phyloP scores from a whole-genome alignment of 441 rosid genomes.

The Gossypium schwendimanii region DNA sequence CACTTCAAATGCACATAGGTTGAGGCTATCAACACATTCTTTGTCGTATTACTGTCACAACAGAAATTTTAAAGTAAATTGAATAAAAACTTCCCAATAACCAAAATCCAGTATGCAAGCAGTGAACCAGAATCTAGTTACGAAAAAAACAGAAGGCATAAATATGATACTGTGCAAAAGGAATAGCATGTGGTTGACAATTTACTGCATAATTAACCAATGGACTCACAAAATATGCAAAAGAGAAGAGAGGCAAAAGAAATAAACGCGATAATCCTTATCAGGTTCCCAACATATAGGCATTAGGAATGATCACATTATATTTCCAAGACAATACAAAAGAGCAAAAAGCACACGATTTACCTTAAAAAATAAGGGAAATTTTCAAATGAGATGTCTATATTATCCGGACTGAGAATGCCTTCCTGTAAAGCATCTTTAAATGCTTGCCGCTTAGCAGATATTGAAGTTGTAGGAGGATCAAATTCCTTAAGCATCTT shows the following conservation, averaged over 20 bases:
- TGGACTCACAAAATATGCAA: background rate
- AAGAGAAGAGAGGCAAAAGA: background rate
- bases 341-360: slow-evolving; percentile 5
- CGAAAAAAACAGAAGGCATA: slow-evolving; percentile 9
- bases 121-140: background rate
- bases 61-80: slow-evolving; percentile 13
- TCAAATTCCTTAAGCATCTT: slow-evolving; percentile 55
- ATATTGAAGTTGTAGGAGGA: slow-evolving; percentile 36
- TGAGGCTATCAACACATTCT: slow-evolving; percentile 72
- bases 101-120: background rate
- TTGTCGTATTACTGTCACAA: slow-evolving; percentile 71
- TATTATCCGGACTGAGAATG: slow-evolving; percentile 49
- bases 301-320: background rate
- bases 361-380: slow-evolving; percentile 92
- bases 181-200: background rate
- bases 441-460: slow-evolving; percentile 58
- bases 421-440: slow-evolving; percentile 68
- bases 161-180: background rate
- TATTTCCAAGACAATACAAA: background rate
- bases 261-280: background rate
- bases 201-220: background rate
- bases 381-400: slow-evolving; percentile 71
- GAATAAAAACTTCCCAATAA: background rate
- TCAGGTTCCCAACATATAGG: background rate
- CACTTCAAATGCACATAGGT: slow-evolving; percentile 82